Conservation (phyloP, 1,139 yeast species). For the Nadsonia commutata region DNA sequence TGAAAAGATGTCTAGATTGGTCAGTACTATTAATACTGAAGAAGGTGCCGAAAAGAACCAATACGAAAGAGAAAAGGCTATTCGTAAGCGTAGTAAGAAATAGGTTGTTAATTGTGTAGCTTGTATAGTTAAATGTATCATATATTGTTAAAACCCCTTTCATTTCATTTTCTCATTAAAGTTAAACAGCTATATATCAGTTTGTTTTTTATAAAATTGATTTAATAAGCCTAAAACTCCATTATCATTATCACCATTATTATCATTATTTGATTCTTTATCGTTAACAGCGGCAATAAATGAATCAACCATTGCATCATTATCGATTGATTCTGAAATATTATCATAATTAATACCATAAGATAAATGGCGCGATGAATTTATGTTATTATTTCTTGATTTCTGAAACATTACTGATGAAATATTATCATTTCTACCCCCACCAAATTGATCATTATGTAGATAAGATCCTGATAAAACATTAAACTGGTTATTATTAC, state of each 20-base stretch:
- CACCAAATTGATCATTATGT: slow-evolving; percentile 2
- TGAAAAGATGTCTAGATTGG: slow-evolving; percentile 73
- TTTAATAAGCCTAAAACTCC: slow-evolving; percentile 78
- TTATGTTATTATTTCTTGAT: neutral
- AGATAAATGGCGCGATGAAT: neutral
- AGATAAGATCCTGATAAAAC: slow-evolving; percentile 5
- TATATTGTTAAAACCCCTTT: neutral
- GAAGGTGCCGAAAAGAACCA: slow-evolving; percentile 92
- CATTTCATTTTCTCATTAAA: slow-evolving; percentile 3
- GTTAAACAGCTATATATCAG: slow-evolving; percentile 11
- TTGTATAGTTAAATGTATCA: neutral
- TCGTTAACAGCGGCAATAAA: slow-evolving; percentile 12
- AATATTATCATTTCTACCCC: neutral
- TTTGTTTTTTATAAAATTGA: slow-evolving; percentile 59
- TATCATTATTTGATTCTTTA: slow-evolving; percentile 18
- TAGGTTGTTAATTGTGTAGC: neutral
- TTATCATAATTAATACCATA: neutral
- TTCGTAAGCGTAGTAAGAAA: slow-evolving; percentile 36
- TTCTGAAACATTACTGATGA: neutral
- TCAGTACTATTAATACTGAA: slow-evolving; percentile 73
- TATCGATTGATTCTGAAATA: neutral
- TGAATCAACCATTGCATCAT: slow-evolving; percentile 8
- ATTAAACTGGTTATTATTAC: slow-evolving; percentile 3
- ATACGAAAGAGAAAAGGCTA: slow-evolving; percentile 72
- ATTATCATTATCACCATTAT: slow-evolving; percentile 28